phyloP scores from a whole-genome alignment of 495 filamentous ascomycete genomes.

The Chaetomium fimeti region DNA sequence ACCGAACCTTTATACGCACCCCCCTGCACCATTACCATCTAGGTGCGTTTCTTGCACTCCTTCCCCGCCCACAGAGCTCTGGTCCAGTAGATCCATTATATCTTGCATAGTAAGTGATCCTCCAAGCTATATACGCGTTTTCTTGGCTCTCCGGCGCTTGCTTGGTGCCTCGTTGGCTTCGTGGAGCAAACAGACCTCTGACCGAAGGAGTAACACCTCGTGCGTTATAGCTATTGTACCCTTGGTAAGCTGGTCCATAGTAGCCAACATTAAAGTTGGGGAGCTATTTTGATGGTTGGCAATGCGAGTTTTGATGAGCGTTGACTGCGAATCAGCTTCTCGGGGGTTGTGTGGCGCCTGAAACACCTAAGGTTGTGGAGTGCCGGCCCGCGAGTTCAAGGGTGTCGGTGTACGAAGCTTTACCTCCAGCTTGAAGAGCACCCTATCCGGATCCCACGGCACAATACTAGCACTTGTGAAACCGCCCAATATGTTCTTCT shows the following conservation, averaged over 20 bases:
- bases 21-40: constrained; percentile 5
- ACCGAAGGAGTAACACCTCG: too few relatives aligned
- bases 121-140: constrained; percentile 20
- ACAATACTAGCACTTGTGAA: constrained; percentile 5
- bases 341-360: constrained; percentile 3
- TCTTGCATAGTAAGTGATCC: constrained; percentile 17
- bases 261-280: constrained; percentile 9
- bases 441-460: constrained; percentile 2
- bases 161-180: neutral
- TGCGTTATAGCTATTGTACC: constrained; percentile 13
- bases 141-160: constrained; percentile 19
- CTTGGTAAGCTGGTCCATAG: constrained; percentile 17
- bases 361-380: constrained; percentile 16
- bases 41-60: constrained; percentile 17
- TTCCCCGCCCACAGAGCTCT: constrained; percentile 7
- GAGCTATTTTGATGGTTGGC: constrained; percentile 16
- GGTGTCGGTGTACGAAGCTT: constrained; percentile 5
- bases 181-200: too few relatives aligned
- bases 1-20: constrained; percentile 17
- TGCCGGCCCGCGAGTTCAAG: neutral
- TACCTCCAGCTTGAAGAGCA: neutral
- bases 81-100: constrained; percentile 15
- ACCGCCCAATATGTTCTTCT: constrained; percentile 2
- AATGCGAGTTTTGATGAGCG: constrained; percentile 17
- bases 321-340: constrained; percentile 6